These are phyloP conservation scores for Mitragyna speciosa DNA, from an alignment of 257 asterid species.

Conservation along the genomic window DNA sequence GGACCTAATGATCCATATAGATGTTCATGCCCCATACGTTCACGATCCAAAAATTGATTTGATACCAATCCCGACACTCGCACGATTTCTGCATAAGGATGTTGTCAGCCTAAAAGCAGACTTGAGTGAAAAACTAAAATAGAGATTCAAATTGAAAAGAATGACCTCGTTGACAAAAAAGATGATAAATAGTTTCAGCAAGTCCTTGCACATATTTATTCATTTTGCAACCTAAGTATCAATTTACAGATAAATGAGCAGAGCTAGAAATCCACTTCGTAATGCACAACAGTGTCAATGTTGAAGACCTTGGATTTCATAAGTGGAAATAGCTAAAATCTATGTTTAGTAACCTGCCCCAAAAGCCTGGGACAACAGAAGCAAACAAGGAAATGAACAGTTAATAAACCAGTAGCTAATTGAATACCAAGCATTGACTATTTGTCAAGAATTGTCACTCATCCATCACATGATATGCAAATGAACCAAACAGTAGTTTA, in stretches of 20 bases:
- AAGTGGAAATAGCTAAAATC: neutral
- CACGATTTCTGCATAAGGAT: conserved; percentile 51
- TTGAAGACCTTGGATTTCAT: neutral
- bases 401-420: neutral
- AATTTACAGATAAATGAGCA: too few species aligned
- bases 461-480: neutral
- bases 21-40: conserved; percentile 53
- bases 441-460: neutral
- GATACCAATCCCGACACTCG: conserved; percentile 49
- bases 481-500: neutral
- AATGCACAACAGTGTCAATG: neutral
- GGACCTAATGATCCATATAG: conserved; percentile 48
- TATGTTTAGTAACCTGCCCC: neutral
- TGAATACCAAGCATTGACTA: neutral
- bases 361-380: neutral
- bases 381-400: neutral
- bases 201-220: neutral
- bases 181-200: neutral
- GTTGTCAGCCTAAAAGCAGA: conserved; percentile 1
- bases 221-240: neutral
- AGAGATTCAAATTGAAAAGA: neutral
- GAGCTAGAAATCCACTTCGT: neutral
- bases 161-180: neutral
- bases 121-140: neutral
- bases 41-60: conserved; percentile 50